Evolutionary conservation across 2,329 filamentous ascomycete genomes (phyloP).

Genomic region (Alternaria rosae): DNA sequence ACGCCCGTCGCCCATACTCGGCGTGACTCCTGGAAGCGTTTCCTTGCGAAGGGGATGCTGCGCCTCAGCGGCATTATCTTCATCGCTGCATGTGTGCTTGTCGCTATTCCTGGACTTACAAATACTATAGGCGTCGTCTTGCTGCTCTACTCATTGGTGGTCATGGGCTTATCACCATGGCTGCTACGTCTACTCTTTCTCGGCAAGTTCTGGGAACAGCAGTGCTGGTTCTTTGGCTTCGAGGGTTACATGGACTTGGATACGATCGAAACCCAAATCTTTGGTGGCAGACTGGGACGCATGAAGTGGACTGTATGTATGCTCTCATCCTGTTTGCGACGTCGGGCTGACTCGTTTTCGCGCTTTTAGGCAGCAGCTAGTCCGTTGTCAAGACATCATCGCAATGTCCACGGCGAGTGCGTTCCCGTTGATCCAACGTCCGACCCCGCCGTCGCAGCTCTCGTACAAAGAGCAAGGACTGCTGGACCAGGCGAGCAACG

Average conservation of each 20-base stretch:
- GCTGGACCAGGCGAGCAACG: slow-evolving; percentile 37
- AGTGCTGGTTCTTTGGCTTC: slow-evolving; percentile 55
- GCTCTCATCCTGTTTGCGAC: neutral
- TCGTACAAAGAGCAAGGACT: slow-evolving; percentile 33
- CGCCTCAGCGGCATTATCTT: slow-evolving; percentile 29
- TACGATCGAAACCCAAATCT: slow-evolving; percentile 51
- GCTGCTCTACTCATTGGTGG: slow-evolving; percentile 34
- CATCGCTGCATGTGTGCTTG: slow-evolving; percentile 20
- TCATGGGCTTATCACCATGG: slow-evolving; percentile 44
- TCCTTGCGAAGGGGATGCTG: slow-evolving; percentile 26
- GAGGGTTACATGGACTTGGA: slow-evolving; percentile 52
- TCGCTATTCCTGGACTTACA: neutral
- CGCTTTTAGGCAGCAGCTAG: slow-evolving; percentile 21
- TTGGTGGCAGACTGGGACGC: slow-evolving; percentile 46
- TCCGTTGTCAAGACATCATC: slow-evolving; percentile 44
- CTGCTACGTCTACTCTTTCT: slow-evolving; percentile 49
- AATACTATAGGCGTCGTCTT: slow-evolving; percentile 19
- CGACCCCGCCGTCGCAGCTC: slow-evolving; percentile 24
- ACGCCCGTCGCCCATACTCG: slow-evolving; percentile 41
- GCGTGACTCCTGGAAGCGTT: slow-evolving; percentile 38
- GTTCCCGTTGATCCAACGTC: slow-evolving; percentile 43
- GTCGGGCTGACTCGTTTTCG: neutral
- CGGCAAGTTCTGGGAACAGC: slow-evolving; percentile 52
- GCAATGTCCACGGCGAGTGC: slow-evolving; percentile 39
- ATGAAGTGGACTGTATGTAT: slow-evolving; percentile 48